These are phyloP conservation scores for Cercis canadensis DNA, from an alignment of 306 rosid genomes.

Conservation along the genomic window DNA sequence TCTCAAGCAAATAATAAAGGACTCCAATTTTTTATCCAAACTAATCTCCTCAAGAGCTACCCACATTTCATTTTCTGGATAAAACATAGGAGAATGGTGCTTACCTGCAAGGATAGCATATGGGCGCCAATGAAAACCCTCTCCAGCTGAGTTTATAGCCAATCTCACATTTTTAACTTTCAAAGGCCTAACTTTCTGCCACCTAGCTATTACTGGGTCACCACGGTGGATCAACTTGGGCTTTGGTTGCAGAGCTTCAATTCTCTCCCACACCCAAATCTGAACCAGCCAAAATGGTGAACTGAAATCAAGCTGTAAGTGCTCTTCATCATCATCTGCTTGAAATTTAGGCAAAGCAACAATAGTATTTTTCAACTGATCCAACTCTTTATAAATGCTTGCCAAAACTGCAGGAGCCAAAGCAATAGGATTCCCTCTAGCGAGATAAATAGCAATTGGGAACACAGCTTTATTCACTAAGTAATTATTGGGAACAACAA, in stretches of 20 bases:
- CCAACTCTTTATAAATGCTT: slow-evolving; percentile 55
- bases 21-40: slow-evolving; percentile 25
- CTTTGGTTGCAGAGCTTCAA: slow-evolving; percentile 46
- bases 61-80: slow-evolving; percentile 39
- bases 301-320: slow-evolving; percentile 14
- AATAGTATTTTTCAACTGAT: slow-evolving; percentile 36
- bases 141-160: slow-evolving; percentile 38
- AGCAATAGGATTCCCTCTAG: slow-evolving; percentile 53
- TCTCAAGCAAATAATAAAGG: slow-evolving; percentile 49
- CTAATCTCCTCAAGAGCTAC: slow-evolving; percentile 18
- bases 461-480: slow-evolving; percentile 20
- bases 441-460: slow-evolving; percentile 54
- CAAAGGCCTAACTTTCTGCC: slow-evolving; percentile 43
- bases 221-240: background rate
- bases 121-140: slow-evolving; percentile 55
- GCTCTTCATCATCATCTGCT: background rate
- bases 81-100: slow-evolving; percentile 7
- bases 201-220: slow-evolving; percentile 43
- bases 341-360: slow-evolving; percentile 2
- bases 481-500: slow-evolving; percentile 33
- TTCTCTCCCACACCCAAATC: slow-evolving; percentile 71
- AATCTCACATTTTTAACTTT: slow-evolving; percentile 42
- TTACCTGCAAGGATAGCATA: slow-evolving; percentile 38
- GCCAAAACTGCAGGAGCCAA: slow-evolving; percentile 68
- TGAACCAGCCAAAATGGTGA: slow-evolving; percentile 66